Evolutionary conservation across 495 filamentous ascomycete species (phyloP).

Genomic region (Aspergillus funiculosus): DNA sequence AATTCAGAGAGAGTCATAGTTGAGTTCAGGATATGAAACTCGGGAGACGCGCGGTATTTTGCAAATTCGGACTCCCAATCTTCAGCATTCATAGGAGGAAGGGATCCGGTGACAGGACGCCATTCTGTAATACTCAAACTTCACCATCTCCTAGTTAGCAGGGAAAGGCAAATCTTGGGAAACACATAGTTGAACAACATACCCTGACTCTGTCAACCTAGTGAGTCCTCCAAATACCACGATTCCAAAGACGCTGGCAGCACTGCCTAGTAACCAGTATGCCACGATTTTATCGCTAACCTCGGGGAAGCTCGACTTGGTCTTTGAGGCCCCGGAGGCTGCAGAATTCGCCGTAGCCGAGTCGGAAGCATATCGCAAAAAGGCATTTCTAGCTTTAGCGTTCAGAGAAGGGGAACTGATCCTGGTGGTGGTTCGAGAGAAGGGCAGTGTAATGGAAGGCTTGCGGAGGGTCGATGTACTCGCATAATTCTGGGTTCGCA

Average conservation of each 20-base stretch:
- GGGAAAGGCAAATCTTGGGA: neutral
- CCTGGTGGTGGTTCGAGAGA: constrained; percentile 23
- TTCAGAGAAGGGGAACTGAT: constrained; percentile 25
- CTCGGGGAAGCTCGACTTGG: constrained; percentile 59
- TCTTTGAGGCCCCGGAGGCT: constrained; percentile 19
- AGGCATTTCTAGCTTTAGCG: constrained; percentile 29
- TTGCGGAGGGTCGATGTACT: constrained; percentile 32
- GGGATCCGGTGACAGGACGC: constrained; percentile 88
- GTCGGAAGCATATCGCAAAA: constrained; percentile 27
- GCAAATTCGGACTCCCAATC: constrained; percentile 90
- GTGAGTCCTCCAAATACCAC: constrained; percentile 94
- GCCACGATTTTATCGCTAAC: constrained; percentile 67
- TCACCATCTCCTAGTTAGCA: constrained; percentile 21
- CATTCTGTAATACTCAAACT: constrained; percentile 99
- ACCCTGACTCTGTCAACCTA: constrained; percentile 93
- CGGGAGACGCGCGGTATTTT: constrained; percentile 84
- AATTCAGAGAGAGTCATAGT: constrained; percentile 89
- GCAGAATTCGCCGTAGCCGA: constrained; percentile 18
- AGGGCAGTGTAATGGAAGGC: constrained; percentile 24
- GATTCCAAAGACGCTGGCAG: constrained; percentile 89
- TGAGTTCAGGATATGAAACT: constrained; percentile 84
- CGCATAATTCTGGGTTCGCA: constrained; percentile 27
- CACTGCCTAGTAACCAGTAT: constrained; percentile 90
- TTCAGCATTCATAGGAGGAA: constrained; percentile 68
- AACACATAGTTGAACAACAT: constrained; percentile 21